Conservation (phyloP, 1,284 basidiomycete species). For the Caloboletus inedulis region DNA sequence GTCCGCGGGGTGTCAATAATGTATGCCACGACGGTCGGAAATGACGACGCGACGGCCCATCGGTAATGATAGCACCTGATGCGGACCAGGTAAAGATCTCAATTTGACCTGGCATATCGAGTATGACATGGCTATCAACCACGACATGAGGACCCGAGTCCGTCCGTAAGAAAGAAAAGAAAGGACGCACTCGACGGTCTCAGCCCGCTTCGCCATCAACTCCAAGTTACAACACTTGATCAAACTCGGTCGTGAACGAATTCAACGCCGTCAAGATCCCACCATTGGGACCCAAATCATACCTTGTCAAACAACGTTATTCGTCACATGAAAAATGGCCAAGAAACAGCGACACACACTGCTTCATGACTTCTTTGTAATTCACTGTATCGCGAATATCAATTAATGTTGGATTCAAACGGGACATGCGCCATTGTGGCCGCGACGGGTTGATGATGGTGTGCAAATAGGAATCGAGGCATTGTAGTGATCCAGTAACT, state of each 20-base stretch:
- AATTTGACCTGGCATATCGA: conserved; percentile 99
- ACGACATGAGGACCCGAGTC: not conserved
- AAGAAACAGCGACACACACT: conserved; percentile 59
- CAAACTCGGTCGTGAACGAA: conserved; percentile 98
- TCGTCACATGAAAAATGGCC: conserved; percentile 16
- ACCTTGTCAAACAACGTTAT: conserved; percentile 48
- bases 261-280: conserved; percentile 97
- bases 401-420: conserved; percentile 94
- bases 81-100: conserved; percentile 99
- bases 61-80: conserved; percentile 97
- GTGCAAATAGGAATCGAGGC: conserved; percentile 87
- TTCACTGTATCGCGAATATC: conserved; percentile 98
- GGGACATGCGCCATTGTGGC: conserved; percentile 83
- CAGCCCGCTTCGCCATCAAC: conserved; percentile 88
- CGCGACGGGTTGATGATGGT: conserved; percentile 46
- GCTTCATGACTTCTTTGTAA: conserved; percentile 99
- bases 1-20: conserved; percentile 97
- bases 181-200: conserved; percentile 75
- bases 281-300: conserved; percentile 97
- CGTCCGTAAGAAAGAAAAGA: conserved; percentile 1
- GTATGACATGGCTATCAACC: conserved; percentile 74
- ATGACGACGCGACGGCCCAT: conserved; percentile 90
- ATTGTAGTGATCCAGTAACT: too few species aligned
- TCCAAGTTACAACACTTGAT: conserved; percentile 95
- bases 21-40: conserved; percentile 95